Percentiles rank a stretch among this genome's conserved stretches.
Conservation (phyloP, 2,329 filamentous ascomycete genomes). For the Alternaria gaisen region DNA sequence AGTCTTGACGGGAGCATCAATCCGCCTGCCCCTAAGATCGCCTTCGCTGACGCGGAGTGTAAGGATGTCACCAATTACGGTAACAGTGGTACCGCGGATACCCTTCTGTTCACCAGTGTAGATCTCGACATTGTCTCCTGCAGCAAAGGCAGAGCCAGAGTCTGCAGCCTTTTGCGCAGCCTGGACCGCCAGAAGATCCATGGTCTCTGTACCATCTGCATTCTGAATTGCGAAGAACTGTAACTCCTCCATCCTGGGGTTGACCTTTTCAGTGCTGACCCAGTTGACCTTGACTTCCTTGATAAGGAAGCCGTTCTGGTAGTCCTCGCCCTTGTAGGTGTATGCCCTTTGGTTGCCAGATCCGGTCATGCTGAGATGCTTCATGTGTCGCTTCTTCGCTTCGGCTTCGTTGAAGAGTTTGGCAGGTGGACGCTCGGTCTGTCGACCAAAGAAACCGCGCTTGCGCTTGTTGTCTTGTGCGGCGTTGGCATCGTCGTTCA, state of each 20-base stretch:
- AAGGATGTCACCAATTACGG: constrained; percentile 91
- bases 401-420: constrained; percentile 92
- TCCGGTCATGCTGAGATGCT: constrained; percentile 63
- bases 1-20: constrained; percentile 91
- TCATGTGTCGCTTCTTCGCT: constrained; percentile 85
- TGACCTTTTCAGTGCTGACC: constrained; percentile 86
- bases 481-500: constrained; percentile 78
- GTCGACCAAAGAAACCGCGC: constrained; percentile 61
- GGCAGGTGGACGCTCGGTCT: constrained; percentile 79
- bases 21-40: constrained; percentile 79
- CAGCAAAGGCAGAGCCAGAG: constrained; percentile 82
- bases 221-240: constrained; percentile 89
- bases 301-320: constrained; percentile 90
- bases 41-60: constrained; percentile 86
- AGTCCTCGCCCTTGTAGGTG: constrained; percentile 87
- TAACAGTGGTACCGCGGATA: constrained; percentile 83
- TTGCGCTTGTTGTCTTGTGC: constrained; percentile 75
- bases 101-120: constrained; percentile 95
- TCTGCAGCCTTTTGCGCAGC: constrained; percentile 88
- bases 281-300: constrained; percentile 93
- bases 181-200: constrained; percentile 90
- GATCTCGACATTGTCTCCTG: constrained; percentile 95
- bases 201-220: constrained; percentile 91
- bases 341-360: constrained; percentile 73
- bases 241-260: constrained; percentile 92